Conservation (phyloP, 768 basidiomycete species). For the Holtermanniella nyarrowii region DNA sequence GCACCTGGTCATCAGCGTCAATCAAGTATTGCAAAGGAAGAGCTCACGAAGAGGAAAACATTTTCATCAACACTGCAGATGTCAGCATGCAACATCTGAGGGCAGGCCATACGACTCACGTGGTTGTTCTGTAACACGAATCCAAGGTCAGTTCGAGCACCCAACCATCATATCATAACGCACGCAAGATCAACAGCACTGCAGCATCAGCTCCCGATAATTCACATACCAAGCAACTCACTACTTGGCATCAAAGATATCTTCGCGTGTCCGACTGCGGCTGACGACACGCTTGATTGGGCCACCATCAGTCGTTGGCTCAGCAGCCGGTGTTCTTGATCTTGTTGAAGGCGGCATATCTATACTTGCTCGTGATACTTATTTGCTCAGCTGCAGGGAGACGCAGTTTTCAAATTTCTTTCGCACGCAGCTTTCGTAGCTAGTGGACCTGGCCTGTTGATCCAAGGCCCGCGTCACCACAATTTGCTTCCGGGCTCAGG, state of each 20-base stretch:
- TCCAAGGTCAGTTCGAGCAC: not conserved
- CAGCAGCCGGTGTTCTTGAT: too few relatives aligned
- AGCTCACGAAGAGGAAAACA: conserved; percentile 79
- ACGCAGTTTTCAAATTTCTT: too few relatives aligned
- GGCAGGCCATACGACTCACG: conserved; percentile 18
- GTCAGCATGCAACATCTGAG: not conserved
- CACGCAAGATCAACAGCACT: conserved; percentile 39
- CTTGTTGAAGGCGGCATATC: too few relatives aligned
- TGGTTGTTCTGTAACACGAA: conserved; percentile 13
- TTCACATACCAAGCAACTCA: conserved; percentile 15
- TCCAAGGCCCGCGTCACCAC: too few relatives aligned
- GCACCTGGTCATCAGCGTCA: conserved; percentile 31
- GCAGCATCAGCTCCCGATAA: not conserved
- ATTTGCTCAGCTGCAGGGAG: too few relatives aligned
- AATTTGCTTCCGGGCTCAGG: too few relatives aligned
- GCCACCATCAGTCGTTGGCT: not conserved
- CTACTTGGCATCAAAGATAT: conserved; percentile 40
- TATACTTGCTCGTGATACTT: too few relatives aligned
- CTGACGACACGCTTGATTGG: conserved; percentile 3
- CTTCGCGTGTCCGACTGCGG: conserved; percentile 24
- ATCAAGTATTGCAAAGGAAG: not conserved
- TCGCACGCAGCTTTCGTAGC: too few relatives aligned
- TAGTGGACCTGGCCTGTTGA: too few relatives aligned
- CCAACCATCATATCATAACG: conserved; percentile 5
- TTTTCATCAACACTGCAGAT: conserved; percentile 55